phyloP scores from a whole-genome alignment of 108 stramenopile genomes.

The Nitzschia putrida region DNA sequence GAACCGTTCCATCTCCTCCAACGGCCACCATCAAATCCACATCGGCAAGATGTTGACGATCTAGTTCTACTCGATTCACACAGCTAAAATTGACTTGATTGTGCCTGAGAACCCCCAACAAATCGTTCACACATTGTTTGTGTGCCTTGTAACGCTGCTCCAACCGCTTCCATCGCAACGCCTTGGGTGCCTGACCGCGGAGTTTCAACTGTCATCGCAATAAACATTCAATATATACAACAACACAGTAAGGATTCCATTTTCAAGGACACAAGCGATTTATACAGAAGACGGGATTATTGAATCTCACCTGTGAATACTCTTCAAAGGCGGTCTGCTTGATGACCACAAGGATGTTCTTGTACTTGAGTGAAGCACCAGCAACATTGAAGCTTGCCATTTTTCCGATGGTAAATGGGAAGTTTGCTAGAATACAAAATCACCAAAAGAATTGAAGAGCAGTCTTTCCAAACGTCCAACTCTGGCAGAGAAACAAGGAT shows the following conservation, averaged over 20 bases:
- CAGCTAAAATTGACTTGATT: slow-evolving; percentile 78
- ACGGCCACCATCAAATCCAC: slow-evolving; percentile 93
- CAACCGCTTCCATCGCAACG: slow-evolving; percentile 90
- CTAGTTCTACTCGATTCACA: slow-evolving; percentile 93
- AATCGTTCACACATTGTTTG: slow-evolving; percentile 82
- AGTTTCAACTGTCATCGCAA: slow-evolving; percentile 58
- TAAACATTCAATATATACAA: too few species aligned
- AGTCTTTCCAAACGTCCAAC: neutral
- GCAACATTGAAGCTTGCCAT: slow-evolving; percentile 36
- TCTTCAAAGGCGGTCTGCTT: slow-evolving; percentile 96
- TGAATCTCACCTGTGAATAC: slow-evolving; percentile 46
- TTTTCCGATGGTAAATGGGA: neutral
- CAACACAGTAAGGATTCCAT: too few species aligned
- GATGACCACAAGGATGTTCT: slow-evolving; percentile 89
- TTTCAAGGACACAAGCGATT: too few species aligned
- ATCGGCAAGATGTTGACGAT: slow-evolving; percentile 91
- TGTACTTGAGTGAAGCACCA: slow-evolving; percentile 38
- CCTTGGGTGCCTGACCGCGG: slow-evolving; percentile 94
- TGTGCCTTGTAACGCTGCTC: slow-evolving; percentile 90
- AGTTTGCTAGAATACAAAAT: too few species aligned
- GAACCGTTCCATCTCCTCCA: slow-evolving; percentile 95
- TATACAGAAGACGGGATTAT: too few species aligned
- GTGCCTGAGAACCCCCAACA: slow-evolving; percentile 61
- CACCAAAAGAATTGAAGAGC: neutral
- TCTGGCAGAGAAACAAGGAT: neutral